phyloP scores from a whole-genome alignment of 257 asterid genomes.

The Phtheirospermum japonicum region DNA sequence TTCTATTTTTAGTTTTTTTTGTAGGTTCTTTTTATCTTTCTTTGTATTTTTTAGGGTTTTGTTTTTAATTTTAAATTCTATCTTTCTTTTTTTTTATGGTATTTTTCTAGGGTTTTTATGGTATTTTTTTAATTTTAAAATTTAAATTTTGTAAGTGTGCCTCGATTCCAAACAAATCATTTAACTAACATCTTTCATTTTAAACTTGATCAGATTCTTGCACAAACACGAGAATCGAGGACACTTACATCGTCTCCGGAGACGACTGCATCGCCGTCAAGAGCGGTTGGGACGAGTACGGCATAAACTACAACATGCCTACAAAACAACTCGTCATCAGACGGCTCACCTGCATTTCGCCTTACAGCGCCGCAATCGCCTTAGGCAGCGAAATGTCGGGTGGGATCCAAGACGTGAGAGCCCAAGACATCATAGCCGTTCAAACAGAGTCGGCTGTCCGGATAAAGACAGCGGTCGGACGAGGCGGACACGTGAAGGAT shows the following conservation, averaged over 20 bases:
- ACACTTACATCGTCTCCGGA: constrained; percentile 71
- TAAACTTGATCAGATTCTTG: constrained; percentile 62
- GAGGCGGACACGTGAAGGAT: constrained; percentile 75
- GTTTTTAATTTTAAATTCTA: too few relatives aligned
- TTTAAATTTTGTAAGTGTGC: too few relatives aligned
- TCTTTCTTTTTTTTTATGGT: too few relatives aligned
- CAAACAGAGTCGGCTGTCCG: constrained; percentile 75
- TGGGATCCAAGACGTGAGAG: constrained; percentile 78
- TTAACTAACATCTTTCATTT: too few relatives aligned
- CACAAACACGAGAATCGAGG: constrained; percentile 75
- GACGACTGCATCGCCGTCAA: constrained; percentile 84
- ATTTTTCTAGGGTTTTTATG: too few relatives aligned
- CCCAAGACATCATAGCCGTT: constrained; percentile 65
- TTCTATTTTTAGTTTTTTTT: too few relatives aligned
- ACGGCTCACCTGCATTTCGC: constrained; percentile 85
- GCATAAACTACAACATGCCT: constrained; percentile 76
- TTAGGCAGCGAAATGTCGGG: constrained; percentile 94
- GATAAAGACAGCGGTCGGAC: constrained; percentile 70
- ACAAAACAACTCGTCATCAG: constrained; percentile 59
- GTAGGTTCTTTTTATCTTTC: too few relatives aligned
- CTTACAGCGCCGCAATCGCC: constrained; percentile 86
- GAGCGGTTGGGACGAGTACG: constrained; percentile 95
- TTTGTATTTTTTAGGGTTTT: too few relatives aligned
- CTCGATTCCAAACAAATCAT: too few relatives aligned
- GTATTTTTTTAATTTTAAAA: too few relatives aligned